Evolutionary conservation across 108 stramenopile species (phyloP).

Genomic region (Skeletonema marinoi): DNA sequence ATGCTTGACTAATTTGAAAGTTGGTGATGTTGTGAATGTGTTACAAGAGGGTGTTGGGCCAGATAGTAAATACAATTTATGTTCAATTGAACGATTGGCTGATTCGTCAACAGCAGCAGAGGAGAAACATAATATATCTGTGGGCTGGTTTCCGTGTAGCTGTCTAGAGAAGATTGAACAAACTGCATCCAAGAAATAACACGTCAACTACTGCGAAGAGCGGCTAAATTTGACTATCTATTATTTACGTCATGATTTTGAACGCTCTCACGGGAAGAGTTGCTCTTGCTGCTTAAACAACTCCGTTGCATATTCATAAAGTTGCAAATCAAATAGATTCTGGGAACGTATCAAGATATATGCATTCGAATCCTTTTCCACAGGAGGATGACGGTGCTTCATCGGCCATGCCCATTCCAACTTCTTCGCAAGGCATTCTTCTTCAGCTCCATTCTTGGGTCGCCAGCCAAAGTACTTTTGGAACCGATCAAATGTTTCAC

Average conservation of each 20-base stretch:
- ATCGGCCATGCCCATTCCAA: constrained; percentile 53
- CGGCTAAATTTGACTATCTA: too few species aligned
- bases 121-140: constrained; percentile 23
- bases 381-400: constrained; percentile 42
- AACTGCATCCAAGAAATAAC: background rate
- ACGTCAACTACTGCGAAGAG: background rate
- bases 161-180: constrained; percentile 53
- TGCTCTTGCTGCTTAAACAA: constrained; percentile 37
- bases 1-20: constrained; percentile 53
- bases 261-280: background rate
- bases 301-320: constrained; percentile 53
- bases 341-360: constrained; percentile 49
- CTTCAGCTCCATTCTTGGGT: constrained; percentile 20
- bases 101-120: background rate
- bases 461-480: constrained; percentile 52
- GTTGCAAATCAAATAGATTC: constrained; percentile 58
- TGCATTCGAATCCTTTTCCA: constrained; percentile 37
- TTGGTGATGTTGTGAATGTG: constrained; percentile 74
- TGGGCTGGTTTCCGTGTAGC: constrained; percentile 81
- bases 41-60: constrained; percentile 80
- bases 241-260: background rate
- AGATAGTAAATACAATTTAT: constrained; percentile 70
- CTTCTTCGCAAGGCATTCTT: constrained; percentile 48
- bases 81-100: constrained; percentile 42
- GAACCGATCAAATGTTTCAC: constrained; percentile 13